These are phyloP conservation scores for Chaetomium olivaceum DNA, from an alignment of 2,329 filamentous ascomycete species.

Conservation along the genomic window DNA sequence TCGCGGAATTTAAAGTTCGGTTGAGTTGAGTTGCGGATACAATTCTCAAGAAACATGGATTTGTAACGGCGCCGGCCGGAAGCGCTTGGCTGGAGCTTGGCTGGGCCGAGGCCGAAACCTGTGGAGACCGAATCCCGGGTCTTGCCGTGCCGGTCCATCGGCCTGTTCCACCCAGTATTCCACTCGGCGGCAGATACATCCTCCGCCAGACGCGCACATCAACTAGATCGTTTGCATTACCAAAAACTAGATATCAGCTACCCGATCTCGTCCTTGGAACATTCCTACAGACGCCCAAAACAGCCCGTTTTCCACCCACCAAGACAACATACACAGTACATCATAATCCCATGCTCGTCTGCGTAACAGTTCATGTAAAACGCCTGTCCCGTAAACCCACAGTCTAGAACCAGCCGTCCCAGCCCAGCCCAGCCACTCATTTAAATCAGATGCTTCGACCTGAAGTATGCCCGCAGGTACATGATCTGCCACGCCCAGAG, in stretches of 20 bases:
- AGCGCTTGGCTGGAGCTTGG: slow-evolving; percentile 14
- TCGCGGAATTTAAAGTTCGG: neutral
- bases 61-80: slow-evolving; percentile 19
- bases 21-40: neutral
- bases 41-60: slow-evolving; percentile 8
- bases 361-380: slow-evolving; percentile 29
- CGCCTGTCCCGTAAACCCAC: slow-evolving; percentile 29
- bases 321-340: slow-evolving; percentile 11
- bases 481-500: slow-evolving; percentile 97
- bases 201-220: neutral
- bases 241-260: neutral
- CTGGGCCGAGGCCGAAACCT: slow-evolving; percentile 28
- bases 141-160: slow-evolving; percentile 9
- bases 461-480: slow-evolving; percentile 96
- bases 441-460: slow-evolving; percentile 73
- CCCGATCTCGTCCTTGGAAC: neutral
- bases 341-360: slow-evolving; percentile 31
- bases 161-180: neutral
- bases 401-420: slow-evolving; percentile 18
- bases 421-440: slow-evolving; percentile 5
- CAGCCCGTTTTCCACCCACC: slow-evolving; percentile 7
- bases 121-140: slow-evolving; percentile 12
- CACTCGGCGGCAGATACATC: neutral
- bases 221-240: neutral
- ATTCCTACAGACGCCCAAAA: neutral